A percentile compares a stretch with the other conserved stretches of the same genome.
These are phyloP conservation scores for Alternaria conjuncta DNA, from an alignment of 2,329 filamentous ascomycete species.

Conservation along the genomic window DNA sequence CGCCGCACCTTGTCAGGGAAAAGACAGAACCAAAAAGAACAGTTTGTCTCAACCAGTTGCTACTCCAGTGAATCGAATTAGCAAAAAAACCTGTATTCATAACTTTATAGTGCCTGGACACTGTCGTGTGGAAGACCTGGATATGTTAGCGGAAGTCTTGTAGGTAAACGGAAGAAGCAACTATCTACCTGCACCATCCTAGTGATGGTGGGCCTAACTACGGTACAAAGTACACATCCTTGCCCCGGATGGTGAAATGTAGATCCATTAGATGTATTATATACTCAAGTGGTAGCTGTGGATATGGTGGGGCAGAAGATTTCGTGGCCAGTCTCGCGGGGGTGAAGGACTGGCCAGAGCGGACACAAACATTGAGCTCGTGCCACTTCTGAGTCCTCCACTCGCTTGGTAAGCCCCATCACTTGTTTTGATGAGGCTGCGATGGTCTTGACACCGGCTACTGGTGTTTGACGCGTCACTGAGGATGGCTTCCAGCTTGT, in stretches of 20 bases:
- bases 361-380: not conserved
- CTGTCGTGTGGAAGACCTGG: not conserved
- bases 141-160: not conserved
- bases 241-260: not conserved
- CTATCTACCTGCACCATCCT: not conserved
- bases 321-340: not conserved
- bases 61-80: not conserved
- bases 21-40: not conserved
- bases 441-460: not conserved
- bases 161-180: not conserved
- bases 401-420: not conserved
- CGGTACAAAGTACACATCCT: not conserved
- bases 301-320: not conserved
- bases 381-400: not conserved
- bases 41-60: not conserved
- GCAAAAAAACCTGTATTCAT: not conserved
- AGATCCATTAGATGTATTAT: not conserved
- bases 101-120: not conserved
- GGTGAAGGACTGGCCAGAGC: not conserved
- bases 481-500: not conserved
- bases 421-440: not conserved
- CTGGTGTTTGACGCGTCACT: not conserved
- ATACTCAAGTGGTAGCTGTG: not conserved
- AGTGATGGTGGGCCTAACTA: not conserved
- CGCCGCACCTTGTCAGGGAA: not conserved